Conservation (phyloP, 1,139 yeast genomes). For the Geotrichum carabidarum region DNA sequence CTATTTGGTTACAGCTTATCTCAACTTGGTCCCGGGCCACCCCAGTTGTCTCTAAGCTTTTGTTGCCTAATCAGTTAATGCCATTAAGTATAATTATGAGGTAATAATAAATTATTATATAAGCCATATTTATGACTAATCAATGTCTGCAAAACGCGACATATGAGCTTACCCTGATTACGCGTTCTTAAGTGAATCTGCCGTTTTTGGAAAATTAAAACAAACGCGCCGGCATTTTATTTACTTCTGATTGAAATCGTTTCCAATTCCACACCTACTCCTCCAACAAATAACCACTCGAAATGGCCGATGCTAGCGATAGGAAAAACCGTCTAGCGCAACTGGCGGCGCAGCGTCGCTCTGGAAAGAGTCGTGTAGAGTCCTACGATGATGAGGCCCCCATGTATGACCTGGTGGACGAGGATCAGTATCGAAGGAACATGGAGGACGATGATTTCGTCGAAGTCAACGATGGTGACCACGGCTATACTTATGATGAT, state of each 20-base stretch:
- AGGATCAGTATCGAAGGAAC: constrained; percentile 18
- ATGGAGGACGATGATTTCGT: constrained; percentile 26
- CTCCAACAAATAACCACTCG: neutral
- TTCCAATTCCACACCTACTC: neutral
- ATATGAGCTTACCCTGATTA: neutral
- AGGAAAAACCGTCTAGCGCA: constrained; percentile 16
- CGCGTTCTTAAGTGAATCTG: neutral
- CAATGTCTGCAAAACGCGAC: no score
- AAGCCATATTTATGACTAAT: no score
- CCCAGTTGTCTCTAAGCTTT: no score
- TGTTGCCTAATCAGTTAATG: no score
- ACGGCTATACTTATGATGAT: constrained; percentile 18
- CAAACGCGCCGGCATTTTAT: neutral
- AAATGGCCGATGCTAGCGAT: constrained; percentile 7
- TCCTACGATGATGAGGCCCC: constrained; percentile 13
- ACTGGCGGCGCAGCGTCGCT: constrained; percentile 13
- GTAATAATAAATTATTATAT: no score
- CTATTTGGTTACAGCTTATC: no score
- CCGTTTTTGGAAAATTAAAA: neutral
- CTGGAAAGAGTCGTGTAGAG: constrained; percentile 8
- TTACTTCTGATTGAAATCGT: neutral
- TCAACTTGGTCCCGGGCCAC: no score
- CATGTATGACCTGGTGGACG: constrained; percentile 20
- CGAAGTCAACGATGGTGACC: constrained; percentile 23
- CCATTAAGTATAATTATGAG: no score